Percentiles rank a stretch among this genome's conserved stretches.
These are phyloP conservation scores for Penicillium freii DNA, from an alignment of 2,329 filamentous ascomycete species.

Conservation along the genomic window DNA sequence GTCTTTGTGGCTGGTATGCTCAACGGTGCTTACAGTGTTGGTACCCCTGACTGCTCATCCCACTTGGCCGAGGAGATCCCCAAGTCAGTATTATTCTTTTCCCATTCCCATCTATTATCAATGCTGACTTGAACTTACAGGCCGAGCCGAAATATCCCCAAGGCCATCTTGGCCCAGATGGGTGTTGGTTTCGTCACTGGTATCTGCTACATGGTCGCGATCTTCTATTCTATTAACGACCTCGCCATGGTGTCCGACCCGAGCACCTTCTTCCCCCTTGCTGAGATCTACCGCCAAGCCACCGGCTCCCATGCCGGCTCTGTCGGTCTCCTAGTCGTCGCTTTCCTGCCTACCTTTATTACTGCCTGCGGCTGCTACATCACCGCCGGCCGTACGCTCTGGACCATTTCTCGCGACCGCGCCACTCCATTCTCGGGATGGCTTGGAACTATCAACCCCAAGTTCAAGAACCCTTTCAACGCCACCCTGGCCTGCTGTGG, in stretches of 20 bases:
- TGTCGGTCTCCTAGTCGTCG: slow-evolving; percentile 58
- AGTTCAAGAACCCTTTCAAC: slow-evolving; percentile 58
- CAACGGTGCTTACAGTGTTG: slow-evolving; percentile 68
- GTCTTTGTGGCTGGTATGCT: slow-evolving; percentile 65
- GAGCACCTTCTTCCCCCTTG: slow-evolving; percentile 47
- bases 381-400: slow-evolving; percentile 61
- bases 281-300: slow-evolving; percentile 50
- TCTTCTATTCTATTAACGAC: slow-evolving; percentile 53
- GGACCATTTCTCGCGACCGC: slow-evolving; percentile 58
- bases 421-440: slow-evolving; percentile 57
- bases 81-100: slow-evolving; percentile 22
- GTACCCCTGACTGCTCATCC: slow-evolving; percentile 63
- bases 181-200: slow-evolving; percentile 48
- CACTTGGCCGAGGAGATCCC: slow-evolving; percentile 67
- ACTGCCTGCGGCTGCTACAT: slow-evolving; percentile 57
- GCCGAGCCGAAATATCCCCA: slow-evolving; percentile 48
- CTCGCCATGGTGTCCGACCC: slow-evolving; percentile 18
- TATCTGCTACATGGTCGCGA: slow-evolving; percentile 50
- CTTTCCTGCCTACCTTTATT: slow-evolving; percentile 55
- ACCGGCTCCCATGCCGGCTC: slow-evolving; percentile 52
- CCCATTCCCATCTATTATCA: neutral
- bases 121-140: slow-evolving; percentile 19
- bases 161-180: slow-evolving; percentile 52
- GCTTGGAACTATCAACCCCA: slow-evolving; percentile 55
- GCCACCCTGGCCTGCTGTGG: slow-evolving; percentile 56